Percentiles rank a stretch among this genome's conserved stretches.
These are phyloP conservation scores for Plantago lanceolata DNA, from an alignment of 305 asterid species.

Conservation along the genomic window DNA sequence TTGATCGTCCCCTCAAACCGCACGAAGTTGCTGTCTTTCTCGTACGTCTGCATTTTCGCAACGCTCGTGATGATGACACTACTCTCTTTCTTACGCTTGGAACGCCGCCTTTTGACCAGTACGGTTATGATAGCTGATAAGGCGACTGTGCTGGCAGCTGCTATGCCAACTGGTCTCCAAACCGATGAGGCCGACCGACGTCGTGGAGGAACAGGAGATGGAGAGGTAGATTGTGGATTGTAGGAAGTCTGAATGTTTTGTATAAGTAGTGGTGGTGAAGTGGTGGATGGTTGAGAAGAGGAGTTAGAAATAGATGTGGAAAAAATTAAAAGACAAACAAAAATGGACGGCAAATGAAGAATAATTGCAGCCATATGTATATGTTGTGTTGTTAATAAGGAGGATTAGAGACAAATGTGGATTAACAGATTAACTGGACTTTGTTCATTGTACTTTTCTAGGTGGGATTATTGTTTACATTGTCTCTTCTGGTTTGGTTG, in stretches of 20 bases:
- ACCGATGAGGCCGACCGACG: slow-evolving; percentile 37
- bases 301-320: slow-evolving; percentile 25
- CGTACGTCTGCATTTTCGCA: not conserved
- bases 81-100: slow-evolving; percentile 35
- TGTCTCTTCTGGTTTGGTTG: not conserved
- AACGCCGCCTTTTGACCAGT: slow-evolving; percentile 25
- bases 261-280: slow-evolving; percentile 34
- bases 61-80: not conserved
- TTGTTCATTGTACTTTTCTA: not conserved
- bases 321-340: not conserved
- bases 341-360: not conserved
- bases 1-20: slow-evolving; percentile 55
- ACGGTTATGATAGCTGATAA: slow-evolving; percentile 52
- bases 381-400: no score
- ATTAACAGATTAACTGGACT: not conserved
- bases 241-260: slow-evolving; percentile 52
- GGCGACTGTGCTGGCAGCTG: slow-evolving; percentile 59
- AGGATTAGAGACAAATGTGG: not conserved
- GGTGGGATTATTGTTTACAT: not conserved
- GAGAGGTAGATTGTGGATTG: slow-evolving; percentile 11
- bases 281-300: slow-evolving; percentile 30
- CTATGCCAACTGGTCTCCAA: slow-evolving; percentile 62
- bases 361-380: not conserved
- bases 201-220: slow-evolving; percentile 40
- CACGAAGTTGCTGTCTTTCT: slow-evolving; percentile 29